Evolutionary conservation across 345 rosid species (phyloP).

Genomic region (Hypericum androsaemum): DNA sequence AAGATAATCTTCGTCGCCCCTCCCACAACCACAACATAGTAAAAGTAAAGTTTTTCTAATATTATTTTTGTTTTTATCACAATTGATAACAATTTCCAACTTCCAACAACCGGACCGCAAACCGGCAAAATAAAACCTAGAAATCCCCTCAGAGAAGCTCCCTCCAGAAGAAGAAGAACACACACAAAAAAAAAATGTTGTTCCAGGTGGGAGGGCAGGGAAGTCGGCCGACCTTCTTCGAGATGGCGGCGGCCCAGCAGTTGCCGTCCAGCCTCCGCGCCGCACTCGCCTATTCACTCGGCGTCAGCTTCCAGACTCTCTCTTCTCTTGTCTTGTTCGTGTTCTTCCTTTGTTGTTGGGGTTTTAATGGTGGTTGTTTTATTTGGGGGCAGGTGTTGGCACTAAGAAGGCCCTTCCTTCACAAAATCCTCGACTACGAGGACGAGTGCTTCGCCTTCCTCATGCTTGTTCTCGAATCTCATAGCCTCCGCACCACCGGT

Average conservation of each 20-base stretch:
- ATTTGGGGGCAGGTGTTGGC: slow-evolving; percentile 58
- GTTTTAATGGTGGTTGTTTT: not conserved
- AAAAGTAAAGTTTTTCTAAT: no score
- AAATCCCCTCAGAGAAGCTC: not conserved
- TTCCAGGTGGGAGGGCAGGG: slow-evolving; percentile 99
- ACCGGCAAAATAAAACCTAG: no score
- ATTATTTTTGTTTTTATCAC: no score
- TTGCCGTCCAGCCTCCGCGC: slow-evolving; percentile 96
- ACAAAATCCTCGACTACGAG: slow-evolving; percentile 78
- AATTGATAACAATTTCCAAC: no score
- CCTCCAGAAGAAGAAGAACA: not conserved
- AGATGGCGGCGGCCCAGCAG: slow-evolving; percentile 99
- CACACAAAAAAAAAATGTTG: slow-evolving; percentile 67
- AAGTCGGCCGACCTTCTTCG: slow-evolving; percentile 96
- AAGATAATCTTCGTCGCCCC: no score
- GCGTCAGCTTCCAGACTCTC: slow-evolving; percentile 34
- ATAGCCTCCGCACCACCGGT: slow-evolving; percentile 96
- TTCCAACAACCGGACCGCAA: no score
- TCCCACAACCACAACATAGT: no score
- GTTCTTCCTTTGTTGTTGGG: not conserved
- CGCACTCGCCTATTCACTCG: slow-evolving; percentile 88
- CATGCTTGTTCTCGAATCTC: slow-evolving; percentile 84
- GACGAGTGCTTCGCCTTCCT: slow-evolving; percentile 89
- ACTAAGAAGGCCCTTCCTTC: slow-evolving; percentile 79
- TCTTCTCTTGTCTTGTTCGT: slow-evolving; percentile 1